These are phyloP conservation scores for Polymyxa betae DNA, from an alignment of 208 protist genomes.

Conservation along the genomic window DNA sequence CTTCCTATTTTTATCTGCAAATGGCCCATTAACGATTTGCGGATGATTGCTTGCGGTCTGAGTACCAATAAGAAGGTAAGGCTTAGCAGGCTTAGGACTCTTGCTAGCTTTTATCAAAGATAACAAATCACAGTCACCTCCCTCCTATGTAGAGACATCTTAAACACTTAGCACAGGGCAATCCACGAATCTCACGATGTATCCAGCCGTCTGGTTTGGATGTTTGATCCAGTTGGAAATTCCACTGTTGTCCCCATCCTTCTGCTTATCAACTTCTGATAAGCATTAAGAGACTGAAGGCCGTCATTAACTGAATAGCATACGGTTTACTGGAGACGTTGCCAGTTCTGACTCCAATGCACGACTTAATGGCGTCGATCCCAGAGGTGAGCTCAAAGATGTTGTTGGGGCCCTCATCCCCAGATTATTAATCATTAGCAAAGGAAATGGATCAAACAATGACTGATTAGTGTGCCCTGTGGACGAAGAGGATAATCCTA, in stretches of 20 bases:
- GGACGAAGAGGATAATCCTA: not conserved
- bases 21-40: not conserved
- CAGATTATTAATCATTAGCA: not conserved
- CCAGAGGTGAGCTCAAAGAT: not conserved
- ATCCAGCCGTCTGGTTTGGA: not conserved
- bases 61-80: not conserved
- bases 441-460: not conserved
- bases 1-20: not conserved
- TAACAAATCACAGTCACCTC: not conserved
- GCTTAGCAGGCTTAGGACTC: not conserved
- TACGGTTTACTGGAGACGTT: not conserved
- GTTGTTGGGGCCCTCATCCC: too few relatives aligned
- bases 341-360: not conserved
- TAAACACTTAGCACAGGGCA: not conserved
- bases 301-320: not conserved
- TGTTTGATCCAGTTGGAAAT: not conserved
- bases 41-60: not conserved
- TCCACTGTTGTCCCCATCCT: not conserved
- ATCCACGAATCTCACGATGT: conserved; percentile 16
- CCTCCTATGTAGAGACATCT: not conserved
- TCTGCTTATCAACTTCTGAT: not conserved
- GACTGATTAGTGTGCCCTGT: not conserved
- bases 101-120: not conserved
- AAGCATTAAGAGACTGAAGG: not conserved
- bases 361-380: not conserved